A percentile compares a stretch with the other conserved stretches of the same genome.
These are phyloP conservation scores for Oryza nivara DNA, from an alignment of 176 grass and related monocot genomes.

Conservation along the genomic window DNA sequence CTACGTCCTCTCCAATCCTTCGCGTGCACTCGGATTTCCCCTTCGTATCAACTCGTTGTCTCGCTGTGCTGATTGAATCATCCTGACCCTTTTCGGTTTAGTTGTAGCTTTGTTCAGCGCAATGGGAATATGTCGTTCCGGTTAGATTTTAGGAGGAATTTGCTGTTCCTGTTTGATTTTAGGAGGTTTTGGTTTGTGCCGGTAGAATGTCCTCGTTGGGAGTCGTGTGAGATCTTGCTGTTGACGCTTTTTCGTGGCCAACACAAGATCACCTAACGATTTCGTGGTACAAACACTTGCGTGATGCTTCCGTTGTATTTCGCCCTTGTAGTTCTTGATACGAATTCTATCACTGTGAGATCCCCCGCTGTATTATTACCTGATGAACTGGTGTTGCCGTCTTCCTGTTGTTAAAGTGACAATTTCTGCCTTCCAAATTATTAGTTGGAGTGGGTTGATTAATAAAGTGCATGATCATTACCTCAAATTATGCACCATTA, in stretches of 20 bases:
- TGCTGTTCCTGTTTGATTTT: neutral
- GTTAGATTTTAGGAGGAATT: neutral
- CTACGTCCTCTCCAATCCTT: neutral
- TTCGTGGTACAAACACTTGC: no score
- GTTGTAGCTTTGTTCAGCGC: neutral
- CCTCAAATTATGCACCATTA: neutral
- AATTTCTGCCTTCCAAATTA: neutral
- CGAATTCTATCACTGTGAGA: neutral
- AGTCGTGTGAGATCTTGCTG: neutral
- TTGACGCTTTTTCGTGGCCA: no score
- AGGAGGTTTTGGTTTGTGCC: neutral
- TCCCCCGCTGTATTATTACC: neutral
- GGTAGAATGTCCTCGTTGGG: neutral
- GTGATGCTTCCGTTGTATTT: neutral
- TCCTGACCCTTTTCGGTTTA: neutral
- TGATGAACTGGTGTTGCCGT: neutral
- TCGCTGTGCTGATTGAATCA: neutral
- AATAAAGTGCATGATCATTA: neutral
- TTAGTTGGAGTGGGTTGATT: neutral
- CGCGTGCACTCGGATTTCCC: neutral
- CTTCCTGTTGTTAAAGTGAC: neutral
- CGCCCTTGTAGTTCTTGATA: neutral
- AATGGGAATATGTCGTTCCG: neutral
- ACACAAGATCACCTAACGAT: no score
- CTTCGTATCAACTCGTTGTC: neutral